A percentile compares a stretch with the other conserved stretches of the same genome.
These are phyloP conservation scores for Petrea volubilis DNA, from an alignment of 257 asterid species.

Conservation along the genomic window DNA sequence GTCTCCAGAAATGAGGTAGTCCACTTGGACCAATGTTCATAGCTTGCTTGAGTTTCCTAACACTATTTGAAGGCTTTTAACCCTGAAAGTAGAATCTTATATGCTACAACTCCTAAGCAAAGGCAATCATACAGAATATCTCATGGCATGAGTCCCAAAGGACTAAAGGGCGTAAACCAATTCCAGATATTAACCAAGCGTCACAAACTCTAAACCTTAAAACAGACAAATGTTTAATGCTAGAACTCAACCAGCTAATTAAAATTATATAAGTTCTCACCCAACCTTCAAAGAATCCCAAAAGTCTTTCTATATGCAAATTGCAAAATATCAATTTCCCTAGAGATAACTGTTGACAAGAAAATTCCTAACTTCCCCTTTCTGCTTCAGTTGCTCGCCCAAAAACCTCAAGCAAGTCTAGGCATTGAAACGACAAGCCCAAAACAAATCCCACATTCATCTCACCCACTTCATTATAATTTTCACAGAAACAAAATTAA, in stretches of 20 bases:
- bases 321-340: neutral
- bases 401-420: neutral
- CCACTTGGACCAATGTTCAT: neutral
- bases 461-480: neutral
- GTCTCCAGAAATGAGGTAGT: neutral
- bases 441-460: neutral
- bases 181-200: neutral
- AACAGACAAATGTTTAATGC: neutral
- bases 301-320: neutral
- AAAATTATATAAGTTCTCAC: neutral
- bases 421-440: neutral
- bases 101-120: neutral
- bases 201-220: neutral
- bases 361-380: neutral
- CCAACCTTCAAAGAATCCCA: neutral
- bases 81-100: neutral
- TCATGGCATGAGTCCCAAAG: neutral
- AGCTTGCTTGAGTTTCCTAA: neutral
- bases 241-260: neutral
- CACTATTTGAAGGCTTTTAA: neutral
- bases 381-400: slow-evolving; percentile 15
- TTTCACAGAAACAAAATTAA: neutral
- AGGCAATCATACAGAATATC: neutral
- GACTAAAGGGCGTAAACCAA: neutral
- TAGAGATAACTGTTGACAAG: neutral